These are phyloP conservation scores for Eucalyptus erythrocorys DNA, from an alignment of 345 rosid species.

Conservation along the genomic window DNA sequence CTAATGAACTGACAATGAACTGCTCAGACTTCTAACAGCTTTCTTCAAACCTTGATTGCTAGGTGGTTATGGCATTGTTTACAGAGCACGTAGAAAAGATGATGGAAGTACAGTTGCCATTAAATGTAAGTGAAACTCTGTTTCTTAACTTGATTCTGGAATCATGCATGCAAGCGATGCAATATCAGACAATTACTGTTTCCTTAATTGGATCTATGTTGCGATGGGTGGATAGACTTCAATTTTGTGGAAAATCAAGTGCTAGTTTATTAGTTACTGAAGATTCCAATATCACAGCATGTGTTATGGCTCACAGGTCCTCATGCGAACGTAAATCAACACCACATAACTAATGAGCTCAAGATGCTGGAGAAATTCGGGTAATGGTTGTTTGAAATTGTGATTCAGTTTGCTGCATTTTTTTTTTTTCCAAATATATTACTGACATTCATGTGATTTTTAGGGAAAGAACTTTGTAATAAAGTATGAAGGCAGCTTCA, in stretches of 20 bases:
- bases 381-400: constrained; percentile 15
- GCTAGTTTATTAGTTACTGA: neutral
- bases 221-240: neutral
- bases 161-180: neutral
- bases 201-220: neutral
- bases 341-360: constrained; percentile 60
- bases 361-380: constrained; percentile 92
- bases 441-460: neutral
- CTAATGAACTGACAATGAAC: neutral
- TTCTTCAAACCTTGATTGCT: constrained; percentile 7
- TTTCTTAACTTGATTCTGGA: neutral
- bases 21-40: neutral
- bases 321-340: constrained; percentile 65
- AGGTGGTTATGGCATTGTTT: constrained; percentile 97
- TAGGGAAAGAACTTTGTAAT: constrained; percentile 85
- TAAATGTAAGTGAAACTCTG: constrained; percentile 47
- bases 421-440: neutral
- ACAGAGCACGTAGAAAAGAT: constrained; percentile 57
- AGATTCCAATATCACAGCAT: neutral
- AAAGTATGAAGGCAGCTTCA: constrained; percentile 68
- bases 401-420: neutral
- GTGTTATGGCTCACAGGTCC: constrained; percentile 46
- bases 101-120: constrained; percentile 78
- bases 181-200: neutral
- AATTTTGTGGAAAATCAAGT: neutral